These are phyloP conservation scores for Homolaphlyctis polyrhiza DNA, from an alignment of 371 early-diverging fungal species.

Conservation along the genomic window DNA sequence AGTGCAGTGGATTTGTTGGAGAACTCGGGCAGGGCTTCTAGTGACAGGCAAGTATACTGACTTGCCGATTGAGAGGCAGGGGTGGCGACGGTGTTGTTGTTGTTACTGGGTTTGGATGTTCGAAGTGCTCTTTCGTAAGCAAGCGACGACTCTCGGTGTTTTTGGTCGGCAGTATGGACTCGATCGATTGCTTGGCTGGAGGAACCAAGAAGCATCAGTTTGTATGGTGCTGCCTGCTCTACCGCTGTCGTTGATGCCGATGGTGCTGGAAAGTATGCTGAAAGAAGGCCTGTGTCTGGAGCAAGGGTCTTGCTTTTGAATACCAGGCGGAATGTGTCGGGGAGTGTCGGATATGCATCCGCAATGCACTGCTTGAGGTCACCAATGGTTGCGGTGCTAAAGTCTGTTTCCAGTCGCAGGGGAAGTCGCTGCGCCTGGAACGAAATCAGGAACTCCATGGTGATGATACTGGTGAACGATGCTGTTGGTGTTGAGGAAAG, in stretches of 20 bases:
- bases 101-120: background rate
- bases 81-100: background rate
- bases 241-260: background rate
- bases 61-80: background rate
- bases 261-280: background rate
- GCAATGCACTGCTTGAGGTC: background rate
- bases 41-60: constrained; percentile 62
- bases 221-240: constrained; percentile 7
- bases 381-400: background rate
- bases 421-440: too few species aligned
- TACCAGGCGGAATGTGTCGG: background rate
- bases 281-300: background rate
- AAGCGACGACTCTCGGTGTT: constrained; percentile 8
- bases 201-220: constrained; percentile 55
- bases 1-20: constrained; percentile 56
- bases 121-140: background rate
- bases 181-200: constrained; percentile 33
- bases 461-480: too few species aligned
- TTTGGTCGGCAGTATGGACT: constrained; percentile 29
- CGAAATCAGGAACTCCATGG: too few species aligned
- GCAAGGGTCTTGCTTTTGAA: background rate
- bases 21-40: constrained; percentile 63
- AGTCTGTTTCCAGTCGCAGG: too few species aligned
- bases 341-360: background rate
- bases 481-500: too few species aligned